Evolutionary conservation across 2,329 filamentous ascomycete species (phyloP), one percentile per base, ranked within the genome.

Genomic region (Aureobasidium uvarum): DNA sequence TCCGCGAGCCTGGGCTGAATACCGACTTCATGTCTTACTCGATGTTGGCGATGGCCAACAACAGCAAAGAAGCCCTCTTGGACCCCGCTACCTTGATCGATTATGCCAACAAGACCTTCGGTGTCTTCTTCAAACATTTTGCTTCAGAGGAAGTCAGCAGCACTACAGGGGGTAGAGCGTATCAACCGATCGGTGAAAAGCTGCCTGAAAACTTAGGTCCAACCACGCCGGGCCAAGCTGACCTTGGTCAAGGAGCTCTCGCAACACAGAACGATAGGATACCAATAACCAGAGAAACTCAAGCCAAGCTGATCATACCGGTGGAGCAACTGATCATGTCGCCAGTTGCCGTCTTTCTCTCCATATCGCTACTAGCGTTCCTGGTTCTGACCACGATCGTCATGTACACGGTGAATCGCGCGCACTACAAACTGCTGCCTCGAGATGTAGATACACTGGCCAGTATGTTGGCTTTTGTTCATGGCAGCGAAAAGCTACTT

Each of bases 41-140:
- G 25, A 59, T 59, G 55, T 18, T 59, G 11, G 23, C 23, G 2
- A 14, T 59, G n/a, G 55, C 55, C 5, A 59, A 59, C 10, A 36
- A 59, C 41, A 59, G 25, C 55, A 46, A 59, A 25, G 39, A 59
- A 25, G 39, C 55, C 13, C 28, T 59, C 11, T 20, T 59, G 14
- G 41, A 59, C 6, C 39, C 55, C 4, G 18, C 33, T 10, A 46
- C 25, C 5, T n/a, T 33, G 11, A 14, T 46, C 3, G 25, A 46
- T 5, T 13, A 11, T 33, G 55, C 55, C 23, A 59, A 45, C 16
- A 14, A 45, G 23, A 59, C 55, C 11, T 59, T 59, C n/a, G 55
- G 55, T 33, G 18, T 46, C 10, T 59, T 59, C 18, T 59, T 59
- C 55, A 59, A 59, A 28, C 39, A 59, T 25, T 59, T 46, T 20